phyloP scores from a whole-genome alignment of 1,284 basidiomycete species.

The Irpex sp. region DNA sequence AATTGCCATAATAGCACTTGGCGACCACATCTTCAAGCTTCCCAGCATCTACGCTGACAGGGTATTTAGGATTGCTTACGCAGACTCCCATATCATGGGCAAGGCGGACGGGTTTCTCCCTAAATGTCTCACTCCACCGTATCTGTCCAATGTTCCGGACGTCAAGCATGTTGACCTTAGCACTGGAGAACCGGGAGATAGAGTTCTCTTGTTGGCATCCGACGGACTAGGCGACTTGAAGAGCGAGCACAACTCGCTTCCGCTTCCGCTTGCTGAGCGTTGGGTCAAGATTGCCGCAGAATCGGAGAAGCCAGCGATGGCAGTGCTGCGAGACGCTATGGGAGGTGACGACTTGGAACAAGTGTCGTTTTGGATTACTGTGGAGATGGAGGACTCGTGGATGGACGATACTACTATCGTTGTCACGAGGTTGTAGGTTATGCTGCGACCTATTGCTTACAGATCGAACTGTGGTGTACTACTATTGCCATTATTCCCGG shows the following conservation, averaged over 20 bases:
- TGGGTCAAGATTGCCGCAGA: slow-evolving; percentile 40
- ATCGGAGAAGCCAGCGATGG: slow-evolving; percentile 47
- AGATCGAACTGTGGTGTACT: too few species aligned
- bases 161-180: slow-evolving; percentile 26
- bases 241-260: slow-evolving; percentile 26
- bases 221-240: slow-evolving; percentile 60
- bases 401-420: slow-evolving; percentile 67
- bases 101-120: slow-evolving; percentile 16
- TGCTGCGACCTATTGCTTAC: not conserved
- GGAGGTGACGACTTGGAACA: slow-evolving; percentile 49
- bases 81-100: slow-evolving; percentile 8
- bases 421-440: slow-evolving; percentile 27
- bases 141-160: slow-evolving; percentile 60
- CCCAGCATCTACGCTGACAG: slow-evolving; percentile 9
- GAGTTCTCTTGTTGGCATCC: slow-evolving; percentile 56
- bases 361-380: slow-evolving; percentile 56
- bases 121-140: slow-evolving; percentile 60
- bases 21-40: slow-evolving; percentile 14
- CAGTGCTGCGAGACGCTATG: slow-evolving; percentile 49
- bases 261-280: slow-evolving; percentile 36
- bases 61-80: slow-evolving; percentile 9
- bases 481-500: too few species aligned
- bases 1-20: slow-evolving; percentile 6
- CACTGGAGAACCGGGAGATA: slow-evolving; percentile 21
- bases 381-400: slow-evolving; percentile 63